These are phyloP conservation scores for Lyophyllum semitale DNA, from an alignment of 768 basidiomycete species.

Conservation along the genomic window DNA sequence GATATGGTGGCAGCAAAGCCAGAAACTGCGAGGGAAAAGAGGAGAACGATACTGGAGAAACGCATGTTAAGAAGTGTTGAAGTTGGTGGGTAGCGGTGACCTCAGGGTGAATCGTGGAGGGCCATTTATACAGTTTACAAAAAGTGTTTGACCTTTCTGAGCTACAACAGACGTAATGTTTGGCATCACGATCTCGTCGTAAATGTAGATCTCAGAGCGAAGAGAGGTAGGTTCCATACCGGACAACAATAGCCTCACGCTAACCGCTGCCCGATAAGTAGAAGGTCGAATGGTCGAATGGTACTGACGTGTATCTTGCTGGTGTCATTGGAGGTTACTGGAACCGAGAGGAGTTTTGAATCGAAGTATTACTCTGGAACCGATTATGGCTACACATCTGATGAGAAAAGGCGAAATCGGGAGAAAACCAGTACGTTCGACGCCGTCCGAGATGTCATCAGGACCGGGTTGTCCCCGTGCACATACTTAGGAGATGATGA, in stretches of 20 bases:
- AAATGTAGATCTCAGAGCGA: no score
- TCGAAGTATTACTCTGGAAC: conserved; percentile 1
- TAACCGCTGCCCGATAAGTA: conserved; percentile 26
- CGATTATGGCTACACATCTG: conserved; percentile 30
- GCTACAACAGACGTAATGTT: no score
- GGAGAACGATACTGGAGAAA: neutral
- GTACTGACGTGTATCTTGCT: neutral
- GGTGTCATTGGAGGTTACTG: no score
- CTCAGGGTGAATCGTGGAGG: no score
- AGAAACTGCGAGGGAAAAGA: neutral
- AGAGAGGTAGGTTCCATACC: no score
- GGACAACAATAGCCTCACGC: no score
- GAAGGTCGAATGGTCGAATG: conserved; percentile 59
- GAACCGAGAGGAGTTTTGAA: no score
- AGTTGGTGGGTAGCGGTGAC: neutral
- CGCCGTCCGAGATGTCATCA: no score
- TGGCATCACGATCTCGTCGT: no score
- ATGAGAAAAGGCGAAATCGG: neutral
- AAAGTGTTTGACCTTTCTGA: neutral
- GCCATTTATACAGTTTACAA: neutral
- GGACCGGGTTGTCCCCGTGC: no score
- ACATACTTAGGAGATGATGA: no score
- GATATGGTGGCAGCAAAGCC: neutral
- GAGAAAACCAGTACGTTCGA: conserved; percentile 24
- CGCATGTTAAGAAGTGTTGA: neutral